Base-by-base conservation (phyloP, 1,139 yeast species). In the Pichia sorboxylosa region DNA sequence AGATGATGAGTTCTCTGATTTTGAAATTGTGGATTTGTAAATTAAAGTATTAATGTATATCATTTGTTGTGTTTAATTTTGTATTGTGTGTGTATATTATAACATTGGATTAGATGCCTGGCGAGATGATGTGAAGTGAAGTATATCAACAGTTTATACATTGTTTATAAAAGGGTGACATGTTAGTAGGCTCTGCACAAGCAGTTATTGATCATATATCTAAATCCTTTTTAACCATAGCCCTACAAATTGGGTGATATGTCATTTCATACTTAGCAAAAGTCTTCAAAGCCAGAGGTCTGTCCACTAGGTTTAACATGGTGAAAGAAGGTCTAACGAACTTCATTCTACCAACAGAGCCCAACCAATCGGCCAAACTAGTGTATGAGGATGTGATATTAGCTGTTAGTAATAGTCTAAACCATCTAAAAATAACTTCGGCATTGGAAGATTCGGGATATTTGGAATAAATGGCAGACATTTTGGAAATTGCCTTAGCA, bases 311-410 rank as follows among this genome's bases (percentile, higher is more conserved):
- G 51, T 73, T 67, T 40, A 85, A 62, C 40, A 74, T 58, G 25
- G 72, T 66, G 58, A 71, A 84, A 2, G 93, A 85, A 17, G 95
- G 94, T 54, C 95, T 70, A 25, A 83, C 94, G 52, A 76, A 85
- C 63, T 85, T 85, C 95, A 85, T 85, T 63, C 96, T 71, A 16
- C 96, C 96, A 18, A 84, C 92, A 3, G 90, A 76, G 7, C 92
- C 93, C 36, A 85, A 63, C 94, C 94, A 85, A 34, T 72, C 69
- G 6, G 92, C 85, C 30, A 82, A 58, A 27, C 58, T 58, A 35
- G 56, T 58, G 50, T 76, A 73, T 35, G 63, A 60, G 24, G 61
- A 54, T 13, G 57, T 43, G 36, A 69, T 58, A 13, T 59, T 56
- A 13, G 73, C 76, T 1, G 65, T 57, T 13, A 77, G 61, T 46